Conservation (phyloP, 495 filamentous ascomycete genomes). For the Cercophora sp. region DNA sequence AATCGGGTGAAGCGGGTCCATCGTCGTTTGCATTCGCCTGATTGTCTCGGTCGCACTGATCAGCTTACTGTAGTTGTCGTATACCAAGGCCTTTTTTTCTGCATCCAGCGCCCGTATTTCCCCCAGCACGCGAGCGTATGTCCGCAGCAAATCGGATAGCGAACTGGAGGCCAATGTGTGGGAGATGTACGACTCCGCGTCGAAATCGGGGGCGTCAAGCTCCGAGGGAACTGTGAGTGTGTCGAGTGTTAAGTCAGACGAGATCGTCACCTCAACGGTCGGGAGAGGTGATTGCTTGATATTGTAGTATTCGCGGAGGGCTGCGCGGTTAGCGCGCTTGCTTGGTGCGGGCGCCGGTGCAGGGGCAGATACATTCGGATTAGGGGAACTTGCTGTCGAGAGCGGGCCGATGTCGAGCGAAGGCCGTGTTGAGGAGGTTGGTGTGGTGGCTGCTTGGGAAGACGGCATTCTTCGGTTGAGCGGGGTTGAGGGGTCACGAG, state of each 20-base stretch:
- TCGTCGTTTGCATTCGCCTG: slow-evolving; percentile 67
- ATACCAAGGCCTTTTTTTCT: slow-evolving; percentile 93
- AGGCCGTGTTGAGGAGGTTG: slow-evolving; percentile 68
- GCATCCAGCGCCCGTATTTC: slow-evolving; percentile 90
- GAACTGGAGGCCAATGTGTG: slow-evolving; percentile 60
- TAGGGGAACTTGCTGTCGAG: slow-evolving; percentile 49
- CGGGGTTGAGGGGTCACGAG: slow-evolving; percentile 49
- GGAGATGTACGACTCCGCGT: slow-evolving; percentile 56
- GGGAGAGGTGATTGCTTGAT: slow-evolving; percentile 49
- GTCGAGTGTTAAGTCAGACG: slow-evolving; percentile 26
- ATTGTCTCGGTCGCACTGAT: slow-evolving; percentile 95
- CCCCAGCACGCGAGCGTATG: slow-evolving; percentile 60
- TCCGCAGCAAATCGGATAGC: slow-evolving; percentile 58
- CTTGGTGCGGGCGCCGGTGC: slow-evolving; percentile 36
- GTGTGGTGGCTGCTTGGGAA: slow-evolving; percentile 30
- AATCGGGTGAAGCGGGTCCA: slow-evolving; percentile 68
- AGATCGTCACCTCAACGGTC: slow-evolving; percentile 36
- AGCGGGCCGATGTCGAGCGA: slow-evolving; percentile 61
- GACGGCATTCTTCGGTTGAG: slow-evolving; percentile 38
- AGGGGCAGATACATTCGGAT: slow-evolving; percentile 41
- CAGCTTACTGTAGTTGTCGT: slow-evolving; percentile 96
- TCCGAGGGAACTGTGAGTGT: slow-evolving; percentile 38
- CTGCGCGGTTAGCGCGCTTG: slow-evolving; percentile 58
- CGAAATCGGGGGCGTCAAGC: slow-evolving; percentile 56
- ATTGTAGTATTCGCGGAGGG: slow-evolving; percentile 92